Evolutionary conservation across 2,329 filamentous ascomycete genomes (phyloP), one percentile per base, ranked within the genome.

Genomic region (Stenocarpella maydis): DNA sequence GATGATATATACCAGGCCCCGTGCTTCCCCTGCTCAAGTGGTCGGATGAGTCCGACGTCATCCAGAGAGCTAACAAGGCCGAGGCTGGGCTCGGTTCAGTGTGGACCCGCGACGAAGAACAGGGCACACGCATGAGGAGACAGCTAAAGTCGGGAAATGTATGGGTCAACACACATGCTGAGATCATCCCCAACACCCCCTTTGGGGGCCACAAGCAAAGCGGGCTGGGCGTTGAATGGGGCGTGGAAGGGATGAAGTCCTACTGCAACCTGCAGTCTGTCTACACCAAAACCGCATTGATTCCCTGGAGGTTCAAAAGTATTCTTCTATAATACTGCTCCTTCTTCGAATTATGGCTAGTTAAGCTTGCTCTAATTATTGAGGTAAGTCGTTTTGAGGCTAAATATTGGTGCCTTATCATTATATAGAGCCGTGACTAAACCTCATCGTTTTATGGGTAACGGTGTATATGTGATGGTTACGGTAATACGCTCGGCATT

Each of bases 1-100:
- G 87, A 87, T 72, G 87, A 89, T n/a, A n/a, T n/a, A n/a, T n/a
- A n/a, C n/a, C n/a, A n/a, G 84, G 78, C 9, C 72, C 83, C n/a
- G 84, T 86, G 70, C 75, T 86, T 5, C 83, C 84, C 0, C 75
- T 82, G 10, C 77, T 83, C 69, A 80, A 79, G 34, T 86, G 82
- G 82, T 75, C 74, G 1, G 78, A 80, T 67, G 82, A 84, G 69
- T 80, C 82, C 17, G 84, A 85, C 47, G 82, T 85, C 58, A 78
- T 86, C 66, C 72, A 71, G 31, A 78, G 83, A 21, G 83, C 82
- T 45, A 88, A 88, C 76, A 77, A 81, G 73, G 82, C 80, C 34
- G 80, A 82, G 55, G 80, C 80, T 19, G 86, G 86, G 52, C 81
- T 88, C 1, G 86, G 84, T 47, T 87, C 83, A 50, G 85, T 88